Conservation (phyloP, 352 stramenopile species). For the Poterioochromonas sp. region DNA sequence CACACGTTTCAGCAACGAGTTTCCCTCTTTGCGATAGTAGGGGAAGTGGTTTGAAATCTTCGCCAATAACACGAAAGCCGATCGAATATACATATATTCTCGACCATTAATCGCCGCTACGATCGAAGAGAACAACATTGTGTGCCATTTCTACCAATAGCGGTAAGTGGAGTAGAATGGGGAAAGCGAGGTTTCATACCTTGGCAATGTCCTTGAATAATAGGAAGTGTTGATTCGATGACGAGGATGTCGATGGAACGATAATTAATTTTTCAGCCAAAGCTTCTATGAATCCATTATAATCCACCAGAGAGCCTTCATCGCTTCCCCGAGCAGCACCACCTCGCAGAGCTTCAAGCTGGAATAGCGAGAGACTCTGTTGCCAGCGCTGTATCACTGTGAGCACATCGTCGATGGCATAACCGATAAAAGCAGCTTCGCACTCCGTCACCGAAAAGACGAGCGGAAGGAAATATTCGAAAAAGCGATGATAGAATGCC, state of each 20-base stretch:
- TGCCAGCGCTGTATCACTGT: not conserved
- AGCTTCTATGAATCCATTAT: slow-evolving; percentile 20
- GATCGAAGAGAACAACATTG: not conserved
- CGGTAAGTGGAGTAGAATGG: not conserved
- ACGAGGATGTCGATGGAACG: slow-evolving; percentile 8
- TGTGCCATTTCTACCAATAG: slow-evolving; percentile 14
- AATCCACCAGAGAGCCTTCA: slow-evolving; percentile 5
- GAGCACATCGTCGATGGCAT: not conserved
- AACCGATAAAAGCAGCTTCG: not conserved
- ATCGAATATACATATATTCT: slow-evolving; percentile 31
- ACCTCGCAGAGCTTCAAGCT: not conserved
- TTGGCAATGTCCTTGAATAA: slow-evolving; percentile 14
- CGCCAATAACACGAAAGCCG: slow-evolving; percentile 6
- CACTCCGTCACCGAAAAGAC: slow-evolving; percentile 8
- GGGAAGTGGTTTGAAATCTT: slow-evolving; percentile 6
- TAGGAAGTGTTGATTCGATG: slow-evolving; percentile 13
- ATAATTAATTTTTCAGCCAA: slow-evolving; percentile 18
- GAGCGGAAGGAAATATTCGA: slow-evolving; percentile 3
- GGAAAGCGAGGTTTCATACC: slow-evolving; percentile 1
- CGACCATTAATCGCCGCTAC: not conserved
- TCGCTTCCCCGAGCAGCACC: not conserved
- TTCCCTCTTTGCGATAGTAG: not conserved
- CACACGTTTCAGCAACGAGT: not conserved
- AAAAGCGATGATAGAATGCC: slow-evolving; percentile 9
- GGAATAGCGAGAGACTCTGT: not conserved